phyloP scores from a whole-genome alignment of 2,329 filamentous ascomycete genomes.

The Sclerotinia sclerotiorum region DNA sequence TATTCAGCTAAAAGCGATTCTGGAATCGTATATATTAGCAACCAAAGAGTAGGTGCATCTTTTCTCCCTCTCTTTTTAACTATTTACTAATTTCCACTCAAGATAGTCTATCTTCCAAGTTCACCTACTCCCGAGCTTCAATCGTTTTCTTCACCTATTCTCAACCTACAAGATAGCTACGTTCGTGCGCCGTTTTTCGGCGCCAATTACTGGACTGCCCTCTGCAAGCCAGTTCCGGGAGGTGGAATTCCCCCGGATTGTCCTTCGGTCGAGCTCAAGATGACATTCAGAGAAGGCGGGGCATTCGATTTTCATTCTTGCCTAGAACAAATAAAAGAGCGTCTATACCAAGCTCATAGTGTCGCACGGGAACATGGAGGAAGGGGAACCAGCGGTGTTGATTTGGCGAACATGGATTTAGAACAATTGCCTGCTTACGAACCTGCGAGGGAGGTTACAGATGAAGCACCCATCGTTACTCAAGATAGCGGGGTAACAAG shows the following conservation, averaged over 20 bases:
- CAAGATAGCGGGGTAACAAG: conserved; percentile 31
- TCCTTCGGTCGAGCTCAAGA: conserved; percentile 73
- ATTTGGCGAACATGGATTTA: conserved; percentile 67
- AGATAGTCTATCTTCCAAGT: conserved; percentile 86
- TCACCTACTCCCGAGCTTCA: conserved; percentile 66
- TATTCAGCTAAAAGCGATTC: conserved; percentile 71
- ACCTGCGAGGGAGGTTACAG: conserved; percentile 44
- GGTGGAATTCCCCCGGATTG: conserved; percentile 78
- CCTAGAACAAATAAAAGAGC: conserved; percentile 82
- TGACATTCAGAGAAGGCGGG: conserved; percentile 94
- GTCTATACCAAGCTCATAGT: conserved; percentile 77
- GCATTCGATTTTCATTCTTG: conserved; percentile 84
- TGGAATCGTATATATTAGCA: conserved; percentile 79
- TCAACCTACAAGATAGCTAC: conserved; percentile 83
- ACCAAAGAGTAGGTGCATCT: conserved; percentile 67
- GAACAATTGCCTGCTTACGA: conserved; percentile 90
- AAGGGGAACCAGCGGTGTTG: conserved; percentile 47
- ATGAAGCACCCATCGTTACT: conserved; percentile 26
- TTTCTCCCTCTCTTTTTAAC: conserved; percentile 21
- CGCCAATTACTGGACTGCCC: conserved; percentile 82
- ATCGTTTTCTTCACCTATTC: conserved; percentile 85
- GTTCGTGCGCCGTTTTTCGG: conserved; percentile 90
- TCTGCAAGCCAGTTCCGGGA: conserved; percentile 76
- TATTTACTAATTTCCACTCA: conserved; percentile 29
- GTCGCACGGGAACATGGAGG: conserved; percentile 68